These are phyloP conservation scores for Cardamine resedifolia DNA, from an alignment of 345 rosid species.

Conservation along the genomic window DNA sequence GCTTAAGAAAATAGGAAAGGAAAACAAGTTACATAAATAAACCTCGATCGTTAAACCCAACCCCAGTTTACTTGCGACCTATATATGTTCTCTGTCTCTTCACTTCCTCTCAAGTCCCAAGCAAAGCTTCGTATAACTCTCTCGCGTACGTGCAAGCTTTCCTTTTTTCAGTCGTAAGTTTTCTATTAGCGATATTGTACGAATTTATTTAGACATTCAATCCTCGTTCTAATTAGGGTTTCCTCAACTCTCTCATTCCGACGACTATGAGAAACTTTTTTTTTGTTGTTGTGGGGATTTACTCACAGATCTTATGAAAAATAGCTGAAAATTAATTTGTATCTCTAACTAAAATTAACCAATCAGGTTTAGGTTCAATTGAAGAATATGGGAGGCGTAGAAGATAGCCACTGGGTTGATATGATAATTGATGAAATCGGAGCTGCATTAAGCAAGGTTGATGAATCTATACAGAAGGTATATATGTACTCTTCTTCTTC, in stretches of 20 bases:
- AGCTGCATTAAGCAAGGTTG: conserved; percentile 13
- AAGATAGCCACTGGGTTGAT: conserved; percentile 16
- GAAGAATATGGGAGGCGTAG: conserved; percentile 22
- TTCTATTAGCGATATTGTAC: not conserved
- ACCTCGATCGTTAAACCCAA: not conserved
- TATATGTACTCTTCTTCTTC: not conserved
- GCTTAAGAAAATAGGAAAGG: not conserved
- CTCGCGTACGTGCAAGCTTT: not conserved
- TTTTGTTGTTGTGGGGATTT: not conserved
- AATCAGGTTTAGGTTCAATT: not conserved
- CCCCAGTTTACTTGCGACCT: not conserved
- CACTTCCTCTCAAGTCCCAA: not conserved
- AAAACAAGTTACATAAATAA: conserved; percentile 1
- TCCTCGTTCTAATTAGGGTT: not conserved
- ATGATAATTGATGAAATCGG: conserved; percentile 18
- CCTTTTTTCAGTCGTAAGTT: conserved; percentile 5
- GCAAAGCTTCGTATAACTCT: not conserved
- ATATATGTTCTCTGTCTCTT: no score
- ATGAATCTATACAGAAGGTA: conserved; percentile 31
- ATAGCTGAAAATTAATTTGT: not conserved
- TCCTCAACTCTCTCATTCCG: not conserved
- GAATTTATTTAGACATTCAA: not conserved
- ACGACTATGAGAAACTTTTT: not conserved
- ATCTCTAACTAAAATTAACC: not conserved
- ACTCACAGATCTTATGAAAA: not conserved